A percentile compares a stretch with the other conserved stretches of the same genome.
These are phyloP conservation scores for Botrytis hyacinthi DNA, from an alignment of 2,329 filamentous ascomycete species.

Conservation along the genomic window DNA sequence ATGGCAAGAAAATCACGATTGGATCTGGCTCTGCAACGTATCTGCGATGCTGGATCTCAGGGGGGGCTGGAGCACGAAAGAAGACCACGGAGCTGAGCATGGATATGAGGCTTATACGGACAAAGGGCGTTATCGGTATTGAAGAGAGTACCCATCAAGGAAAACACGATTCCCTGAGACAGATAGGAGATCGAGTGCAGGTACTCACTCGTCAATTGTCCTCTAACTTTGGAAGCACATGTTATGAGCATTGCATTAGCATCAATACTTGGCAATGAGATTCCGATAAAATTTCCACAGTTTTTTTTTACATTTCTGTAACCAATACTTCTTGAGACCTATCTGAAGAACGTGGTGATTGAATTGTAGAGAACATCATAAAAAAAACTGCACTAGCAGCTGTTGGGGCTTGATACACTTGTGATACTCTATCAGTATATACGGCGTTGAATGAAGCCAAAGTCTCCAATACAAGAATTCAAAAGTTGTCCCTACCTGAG, in stretches of 20 bases:
- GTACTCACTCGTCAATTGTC: too few relatives aligned
- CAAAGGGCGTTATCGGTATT: background rate
- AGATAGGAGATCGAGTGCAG: too few relatives aligned
- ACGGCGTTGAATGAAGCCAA: background rate
- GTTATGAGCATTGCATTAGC: background rate
- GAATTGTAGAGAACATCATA: background rate
- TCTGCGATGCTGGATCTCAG: background rate
- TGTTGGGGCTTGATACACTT: background rate
- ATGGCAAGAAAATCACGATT: background rate
- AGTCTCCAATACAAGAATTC: too few relatives aligned
- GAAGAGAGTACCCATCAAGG: background rate
- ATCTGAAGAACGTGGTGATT: background rate
- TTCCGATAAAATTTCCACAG: background rate
- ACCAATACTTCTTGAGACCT: background rate
- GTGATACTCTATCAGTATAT: background rate
- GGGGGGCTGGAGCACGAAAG: background rate
- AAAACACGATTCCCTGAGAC: fast-evolving
- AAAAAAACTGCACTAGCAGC: background rate
- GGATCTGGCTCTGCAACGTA: background rate
- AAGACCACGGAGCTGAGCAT: background rate
- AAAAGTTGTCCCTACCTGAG: background rate
- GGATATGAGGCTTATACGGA: background rate
- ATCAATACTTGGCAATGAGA: background rate
- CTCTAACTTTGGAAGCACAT: background rate
- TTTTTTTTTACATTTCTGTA: too few relatives aligned